Base-by-base conservation (phyloP, 2,329 filamentous ascomycete species). In the Hypoxylon sp. region DNA sequence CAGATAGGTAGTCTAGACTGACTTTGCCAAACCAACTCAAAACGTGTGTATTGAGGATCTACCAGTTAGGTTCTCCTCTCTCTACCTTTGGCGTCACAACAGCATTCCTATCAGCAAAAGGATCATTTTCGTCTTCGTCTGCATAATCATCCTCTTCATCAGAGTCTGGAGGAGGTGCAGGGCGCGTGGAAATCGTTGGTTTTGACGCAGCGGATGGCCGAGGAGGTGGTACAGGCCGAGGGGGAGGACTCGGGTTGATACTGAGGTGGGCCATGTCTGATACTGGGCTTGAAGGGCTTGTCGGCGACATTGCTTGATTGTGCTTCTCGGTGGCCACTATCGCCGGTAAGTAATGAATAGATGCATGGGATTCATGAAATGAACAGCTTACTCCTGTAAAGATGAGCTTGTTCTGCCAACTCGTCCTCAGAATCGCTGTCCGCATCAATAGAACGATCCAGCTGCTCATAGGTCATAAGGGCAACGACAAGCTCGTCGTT, bases 401-500 rank as follows among this genome's bases (percentile, higher is more conserved):
- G 81, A 73, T 89, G 87, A 36, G 89, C 88, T 77, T 91, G 89
- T 75, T 91, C 88, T 48, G 90, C 88, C 43, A 88, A 77, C 73
- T 88, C 91, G 67, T 91, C 89, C 63, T 91, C 89, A 1, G 89
- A 91, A 78, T 92, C 89, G 71, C 89, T 91, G 76, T 92, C 90
- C 5, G 89, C 89, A 71, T 93, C 91, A 69, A 95, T 92, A 51
- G 92, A 94, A 67, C 91, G 90, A 77, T 99, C 95, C 69, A 98
- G 88, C 73, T 98, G 93, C 80, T 98, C 95, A 76, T 94, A 99
- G 0, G 94, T 92, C 88, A 97, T 97, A 63, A 99, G 85, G 1
- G 94, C 93, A 68, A 91, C 91, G 43, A 98, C 93, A n/a, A 99
- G 90, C 79, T 97, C 93, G 75, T 99, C 96, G 75, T 99, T 98